Base-by-base conservation (phyloP, 106 monocot species). In the Hemerocallis citrina region DNA sequence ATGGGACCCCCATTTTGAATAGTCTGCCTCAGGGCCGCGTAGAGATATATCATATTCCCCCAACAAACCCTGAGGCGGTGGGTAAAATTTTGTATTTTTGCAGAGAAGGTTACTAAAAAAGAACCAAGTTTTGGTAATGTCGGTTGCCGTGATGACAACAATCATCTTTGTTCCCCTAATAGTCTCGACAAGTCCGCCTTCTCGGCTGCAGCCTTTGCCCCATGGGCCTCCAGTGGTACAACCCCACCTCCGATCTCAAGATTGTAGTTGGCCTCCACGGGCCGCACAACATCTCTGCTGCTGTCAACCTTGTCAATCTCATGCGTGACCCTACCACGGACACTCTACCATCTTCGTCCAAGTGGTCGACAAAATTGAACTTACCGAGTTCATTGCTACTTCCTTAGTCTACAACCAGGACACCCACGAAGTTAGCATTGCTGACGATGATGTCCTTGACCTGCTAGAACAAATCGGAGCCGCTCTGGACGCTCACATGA, bases 321-420 rank as follows among this genome's bases (percentile, higher is more conserved):
- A 34, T 72, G 42, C 50, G 80, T 17, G 57, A 37, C 59, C 63
- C 76, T 20, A 7, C 23, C 12, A 52, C 65, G 20, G 51, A 44
- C 59, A 3, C 49, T 57, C 21, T 34, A n/a, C 8, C 35, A 47
- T n/a, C n/a, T 37, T 55, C 1, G 59, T 78, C 8, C 81, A 86
- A 62, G 75, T 77, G 29, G 68, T 75, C 38, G 92, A 92, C 61
- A 74, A 86, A 75, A 59, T 92, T 6, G 77, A 83, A 63, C 44
- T 83, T 57, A 87, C 82, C 0, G 77, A 86, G 30, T 62, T 63
- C 12, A 34, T 65, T 7, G 84, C 72, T 11, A 72, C 74, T 0
- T 43, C 83, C 9, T 65, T 92, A 2, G 72, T 83, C 7, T 74
- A 56, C 4, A 77, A 70, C 14, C 66, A 84, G 1, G 83, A 64